Base-by-base conservation (phyloP, 1,284 basidiomycete genomes). In the Ganoderma sp. region DNA sequence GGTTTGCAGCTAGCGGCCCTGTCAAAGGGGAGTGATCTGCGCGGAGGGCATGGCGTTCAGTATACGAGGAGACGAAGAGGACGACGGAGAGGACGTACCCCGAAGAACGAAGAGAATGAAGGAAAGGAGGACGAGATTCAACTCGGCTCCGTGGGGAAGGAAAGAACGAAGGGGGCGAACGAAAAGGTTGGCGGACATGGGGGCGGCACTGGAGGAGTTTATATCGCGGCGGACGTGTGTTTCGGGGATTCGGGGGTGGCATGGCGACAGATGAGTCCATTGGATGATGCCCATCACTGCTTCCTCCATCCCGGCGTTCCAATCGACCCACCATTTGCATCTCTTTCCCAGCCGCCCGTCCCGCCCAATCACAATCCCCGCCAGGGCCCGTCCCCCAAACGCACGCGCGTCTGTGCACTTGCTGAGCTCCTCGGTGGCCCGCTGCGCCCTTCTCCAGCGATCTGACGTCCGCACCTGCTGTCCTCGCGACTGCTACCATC, bases 11-110 rank as follows among this genome's bases (percentile, higher is more conserved):
- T 80, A 80, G 79, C 78, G 73, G 63, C 81, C 90, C 89, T 90
- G 80, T 89, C 89, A 87, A 91, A 90, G 89, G 89, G 90, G 86
- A 81, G 82, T 84, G 85, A 87, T 88, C 86, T 87, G 73, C 34
- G 57, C 39, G 42, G 43, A 42, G 17, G 58, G 45, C 54, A 62
- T 52, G 25, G 28, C 50, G 22, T 63, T 67, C 45, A 61, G 58
- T 32, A 57, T 32, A 57, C 75, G 32, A 76, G 74, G 56, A 61
- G 32, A 48, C 34, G 56, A 56, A 54, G n/a, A 9, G n/a, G 7
- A 41, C 50, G 59, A 41, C 61, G 61, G 9, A 60, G 41, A 62
- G 39, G 65, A 66, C 48, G 28, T 28, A 79, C 73, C 85, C 85
- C 87, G 73, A 74, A 73, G 79, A 85, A 86, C 79, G 83, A 88